These are phyloP conservation scores for Beauveria pseudobassiana DNA, from an alignment of 2,329 filamentous ascomycete species.

Conservation along the genomic window DNA sequence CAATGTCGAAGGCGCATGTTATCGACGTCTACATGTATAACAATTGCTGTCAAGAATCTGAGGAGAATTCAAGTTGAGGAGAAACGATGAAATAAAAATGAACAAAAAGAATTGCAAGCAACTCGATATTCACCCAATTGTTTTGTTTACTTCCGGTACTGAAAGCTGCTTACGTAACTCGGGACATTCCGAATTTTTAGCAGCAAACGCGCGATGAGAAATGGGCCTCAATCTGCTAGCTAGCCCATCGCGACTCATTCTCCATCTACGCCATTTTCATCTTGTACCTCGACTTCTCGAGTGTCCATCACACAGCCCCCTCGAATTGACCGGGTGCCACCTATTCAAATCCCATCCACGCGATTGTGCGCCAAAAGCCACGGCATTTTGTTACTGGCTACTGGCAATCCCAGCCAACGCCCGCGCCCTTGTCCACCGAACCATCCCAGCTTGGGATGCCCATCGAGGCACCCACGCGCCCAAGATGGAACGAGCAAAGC, in stretches of 20 bases:
- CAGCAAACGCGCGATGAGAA: slow-evolving; percentile 23
- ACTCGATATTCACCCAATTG: background rate
- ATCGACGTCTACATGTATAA: background rate
- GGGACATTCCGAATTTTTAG: slow-evolving; percentile 18
- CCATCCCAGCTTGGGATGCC: background rate
- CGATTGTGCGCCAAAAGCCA: background rate
- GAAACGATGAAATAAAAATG: background rate
- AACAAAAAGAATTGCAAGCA: background rate
- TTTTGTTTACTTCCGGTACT: background rate
- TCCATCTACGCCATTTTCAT: slow-evolving; percentile 7
- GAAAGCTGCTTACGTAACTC: slow-evolving; percentile 19
- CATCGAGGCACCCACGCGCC: slow-evolving; percentile 6
- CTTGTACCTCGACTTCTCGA: background rate
- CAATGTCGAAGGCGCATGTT: background rate
- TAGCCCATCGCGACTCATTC: slow-evolving; percentile 10
- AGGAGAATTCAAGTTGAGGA: background rate
- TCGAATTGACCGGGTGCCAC: background rate
- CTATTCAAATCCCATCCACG: background rate
- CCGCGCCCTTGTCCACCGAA: background rate
- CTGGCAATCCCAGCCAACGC: background rate
- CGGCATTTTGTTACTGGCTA: background rate
- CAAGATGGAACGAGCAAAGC: slow-evolving; percentile 47
- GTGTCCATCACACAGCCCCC: slow-evolving; percentile 1
- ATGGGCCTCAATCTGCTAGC: slow-evolving; percentile 16
- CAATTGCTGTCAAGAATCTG: background rate